Base-by-base conservation (phyloP, 2,329 filamentous ascomycete species). In the Colletotrichum limetticola region DNA sequence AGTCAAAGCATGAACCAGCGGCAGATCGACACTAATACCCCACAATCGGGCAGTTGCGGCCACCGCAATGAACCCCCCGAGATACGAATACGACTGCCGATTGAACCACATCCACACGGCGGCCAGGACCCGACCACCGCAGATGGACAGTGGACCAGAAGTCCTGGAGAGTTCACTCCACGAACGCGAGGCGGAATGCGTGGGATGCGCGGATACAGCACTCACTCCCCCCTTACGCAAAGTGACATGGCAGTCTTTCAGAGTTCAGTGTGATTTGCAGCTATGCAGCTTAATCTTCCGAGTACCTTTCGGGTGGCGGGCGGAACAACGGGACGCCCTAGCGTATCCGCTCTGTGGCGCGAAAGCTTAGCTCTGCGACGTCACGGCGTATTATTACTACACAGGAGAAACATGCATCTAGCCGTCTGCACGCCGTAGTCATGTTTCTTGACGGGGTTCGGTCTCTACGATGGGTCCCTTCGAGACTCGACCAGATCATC, bases 81-180 rank as follows among this genome's bases (percentile, higher is more conserved):
- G 28, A 69, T 65, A 69, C 67, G 67, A 69, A 65, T 58, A 65
- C 60, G 60, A 35, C n/a, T 37, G 35, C 24, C n/a, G 42, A n/a
- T 22, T 52, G 53, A 26, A 26, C 28, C 37, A 42, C 14, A 6
- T 4, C 37, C 6, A 5, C 37, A 16, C 32, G 22, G 11, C 7
- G 5, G 7, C 22, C 49, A 52, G n/a, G 32, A 12, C 16, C 9
- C 35, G 14, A 61, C 14, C 12, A 4, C 16, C 14, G 22, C 11
- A 11, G 11, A 35, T 35, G 32, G 32, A 11, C 32, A 5, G 11
- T 28, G 12, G 22, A 19, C n/a, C 42, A 16, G 57, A 5, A 35
- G 16, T 46, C 16, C 3, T 24, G 16, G 37, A 61, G 2, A 35
- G 37, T 42, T 4, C 24, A 11, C 2, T 30, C 14, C 16, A 28